Evolutionary conservation across 345 rosid genomes (phyloP), one percentile per base, ranked within the genome.

Genomic region (Populus deltoides): DNA sequence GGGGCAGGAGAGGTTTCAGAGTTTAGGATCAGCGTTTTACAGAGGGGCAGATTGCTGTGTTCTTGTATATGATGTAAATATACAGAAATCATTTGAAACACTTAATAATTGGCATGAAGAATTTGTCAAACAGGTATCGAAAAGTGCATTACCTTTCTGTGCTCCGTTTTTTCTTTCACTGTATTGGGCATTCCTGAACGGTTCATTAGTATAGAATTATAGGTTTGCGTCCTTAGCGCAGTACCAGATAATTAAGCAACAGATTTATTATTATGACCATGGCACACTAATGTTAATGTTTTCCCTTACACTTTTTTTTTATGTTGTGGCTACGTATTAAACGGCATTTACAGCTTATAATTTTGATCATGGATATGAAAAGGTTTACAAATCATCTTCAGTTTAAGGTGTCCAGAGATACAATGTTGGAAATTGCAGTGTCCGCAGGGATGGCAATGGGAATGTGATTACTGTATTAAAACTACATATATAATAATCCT

Each of bases 31-130:
- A 0, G 96, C 98, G 2, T 93, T 95, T 77, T 95, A 92, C 61
- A 89, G 99, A 82, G 99, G 97, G 6, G 91, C 98, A 38, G 99
- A 95, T 80, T 95, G 97, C 75, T 92, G 98, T 63, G 94, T 90
- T 73, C 87, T 95, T 61, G 91, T 86, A 5, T 92, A 86, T 66
- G 98, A 93, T 57, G 98, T 95, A 11, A 94, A 91, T 67, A 76
- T 86, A 4, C 71, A 41, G 18, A 92, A 80, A 76, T 81, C 98
- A 33, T 90, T 92, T 17, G 93, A 93, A 78, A 75, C 90, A 4
- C 94, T 93, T 49, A 80, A 84, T 47, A 89, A 87, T 69, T 94
- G 97, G 97, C 90, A 82, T 39, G 83, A 76, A 15, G 98, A 92
- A 67, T 93, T 94, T 75, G 90, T 93, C 80, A 92, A 82, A 84